Evolutionary conservation across 257 asterid genomes (phyloP).

Genomic region (Fraxinus excelsior): DNA sequence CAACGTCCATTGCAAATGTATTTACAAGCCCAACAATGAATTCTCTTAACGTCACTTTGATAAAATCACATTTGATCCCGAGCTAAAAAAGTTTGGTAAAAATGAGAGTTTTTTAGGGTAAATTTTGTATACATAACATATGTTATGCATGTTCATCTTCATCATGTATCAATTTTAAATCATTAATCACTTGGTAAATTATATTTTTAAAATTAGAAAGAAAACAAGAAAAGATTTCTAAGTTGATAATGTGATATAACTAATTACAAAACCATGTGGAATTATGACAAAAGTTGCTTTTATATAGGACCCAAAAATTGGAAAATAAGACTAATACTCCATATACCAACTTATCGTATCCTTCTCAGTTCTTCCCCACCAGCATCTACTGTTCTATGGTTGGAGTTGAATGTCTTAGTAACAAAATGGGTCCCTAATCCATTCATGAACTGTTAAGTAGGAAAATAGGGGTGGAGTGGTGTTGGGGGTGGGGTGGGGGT

Average conservation of each 20-base stretch:
- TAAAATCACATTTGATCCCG: too few relatives aligned
- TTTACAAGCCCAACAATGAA: too few relatives aligned
- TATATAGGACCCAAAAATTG: slow-evolving; percentile 1
- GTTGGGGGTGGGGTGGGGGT: background rate
- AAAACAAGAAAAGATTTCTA: background rate
- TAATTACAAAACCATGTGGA: slow-evolving; percentile 34
- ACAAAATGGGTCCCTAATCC: slow-evolving; percentile 3
- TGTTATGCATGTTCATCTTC: background rate
- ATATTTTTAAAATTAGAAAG: background rate
- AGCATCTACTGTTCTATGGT: background rate
- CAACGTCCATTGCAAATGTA: background rate
- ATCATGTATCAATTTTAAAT: background rate
- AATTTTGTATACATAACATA: background rate
- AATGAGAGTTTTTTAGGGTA: background rate
- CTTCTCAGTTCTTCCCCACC: background rate
- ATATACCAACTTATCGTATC: background rate
- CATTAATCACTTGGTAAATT: background rate
- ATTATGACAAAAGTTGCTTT: slow-evolving; percentile 30
- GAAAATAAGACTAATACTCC: background rate
- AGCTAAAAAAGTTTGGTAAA: too few relatives aligned
- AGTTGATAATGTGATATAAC: background rate
- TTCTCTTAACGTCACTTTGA: too few relatives aligned
- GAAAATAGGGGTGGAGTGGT: background rate
- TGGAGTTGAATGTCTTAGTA: slow-evolving; percentile 1
- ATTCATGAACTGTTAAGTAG: background rate